Conservation (phyloP, 1,139 yeast genomes). For the Magnusiomyces sp. region DNA sequence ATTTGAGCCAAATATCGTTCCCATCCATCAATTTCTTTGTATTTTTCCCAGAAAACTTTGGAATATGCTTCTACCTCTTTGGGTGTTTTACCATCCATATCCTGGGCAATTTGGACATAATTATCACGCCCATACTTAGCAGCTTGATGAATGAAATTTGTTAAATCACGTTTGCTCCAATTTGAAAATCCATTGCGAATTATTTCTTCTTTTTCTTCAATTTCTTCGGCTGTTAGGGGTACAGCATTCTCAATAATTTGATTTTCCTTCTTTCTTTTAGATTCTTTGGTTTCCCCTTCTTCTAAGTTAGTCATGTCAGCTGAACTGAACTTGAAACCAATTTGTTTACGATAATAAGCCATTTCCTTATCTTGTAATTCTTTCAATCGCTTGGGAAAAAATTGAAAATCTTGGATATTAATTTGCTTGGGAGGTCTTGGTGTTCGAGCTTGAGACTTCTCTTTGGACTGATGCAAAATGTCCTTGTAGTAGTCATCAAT, state of each 20-base stretch:
- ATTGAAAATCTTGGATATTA: constrained; percentile 79
- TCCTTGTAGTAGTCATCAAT: constrained; percentile 86
- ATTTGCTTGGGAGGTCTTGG: constrained; percentile 69
- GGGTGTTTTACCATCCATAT: constrained; percentile 51
- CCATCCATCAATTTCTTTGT: constrained; percentile 68
- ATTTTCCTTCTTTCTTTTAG: constrained; percentile 51
- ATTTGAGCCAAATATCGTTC: constrained; percentile 79
- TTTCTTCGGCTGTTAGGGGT: constrained; percentile 75
- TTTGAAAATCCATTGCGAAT: constrained; percentile 59
- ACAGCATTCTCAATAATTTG: constrained; percentile 47
- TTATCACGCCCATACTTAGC: constrained; percentile 74
- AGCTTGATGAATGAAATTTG: constrained; percentile 72
- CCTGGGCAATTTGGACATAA: constrained; percentile 53
- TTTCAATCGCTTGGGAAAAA: constrained; percentile 59
- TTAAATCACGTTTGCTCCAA: constrained; percentile 90
- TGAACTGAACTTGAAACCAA: constrained; percentile 57
- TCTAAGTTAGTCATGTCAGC: constrained; percentile 32
- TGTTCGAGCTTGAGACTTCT: constrained; percentile 44
- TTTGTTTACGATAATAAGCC: constrained; percentile 61
- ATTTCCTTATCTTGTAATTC: constrained; percentile 72
- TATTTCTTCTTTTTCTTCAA: constrained; percentile 49
- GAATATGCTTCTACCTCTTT: constrained; percentile 72
- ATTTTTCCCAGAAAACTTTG: constrained; percentile 69
- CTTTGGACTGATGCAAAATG: constrained; percentile 41
- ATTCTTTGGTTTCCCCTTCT: constrained; percentile 50